Conservation (phyloP, 805 yeast species). For the Yarrowia sp. region DNA sequence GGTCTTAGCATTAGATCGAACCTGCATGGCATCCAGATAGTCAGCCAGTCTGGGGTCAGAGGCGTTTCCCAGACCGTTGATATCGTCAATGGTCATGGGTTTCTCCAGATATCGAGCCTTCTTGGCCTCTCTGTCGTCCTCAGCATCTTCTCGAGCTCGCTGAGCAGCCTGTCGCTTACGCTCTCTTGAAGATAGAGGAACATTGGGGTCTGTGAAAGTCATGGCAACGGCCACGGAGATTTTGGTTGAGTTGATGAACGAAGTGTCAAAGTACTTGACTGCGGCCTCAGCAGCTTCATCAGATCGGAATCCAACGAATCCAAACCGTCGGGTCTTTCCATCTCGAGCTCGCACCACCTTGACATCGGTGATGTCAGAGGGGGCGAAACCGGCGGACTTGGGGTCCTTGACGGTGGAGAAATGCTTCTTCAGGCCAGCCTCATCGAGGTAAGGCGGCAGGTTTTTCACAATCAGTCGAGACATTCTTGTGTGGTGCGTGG, state of each 20-base stretch:
- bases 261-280: conserved; percentile 72
- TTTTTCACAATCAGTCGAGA: conserved; percentile 94
- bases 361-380: conserved; percentile 83
- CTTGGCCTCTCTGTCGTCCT: conserved; percentile 25
- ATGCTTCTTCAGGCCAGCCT: conserved; percentile 71
- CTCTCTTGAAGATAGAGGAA: conserved; percentile 46
- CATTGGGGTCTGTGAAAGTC: conserved; percentile 81
- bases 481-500: conserved; percentile 42
- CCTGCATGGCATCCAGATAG: conserved; percentile 82
- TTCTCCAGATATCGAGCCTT: conserved; percentile 45
- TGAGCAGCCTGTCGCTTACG: conserved; percentile 49
- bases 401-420: conserved; percentile 54
- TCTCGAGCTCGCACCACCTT: conserved; percentile 78
- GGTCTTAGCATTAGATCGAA: conserved; percentile 69
- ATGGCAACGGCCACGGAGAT: conserved; percentile 84
- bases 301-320: conserved; percentile 86
- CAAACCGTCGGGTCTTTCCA: conserved; percentile 92
- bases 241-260: conserved; percentile 83
- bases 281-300: conserved; percentile 78
- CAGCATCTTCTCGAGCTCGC: conserved; percentile 46
- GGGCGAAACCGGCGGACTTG: conserved; percentile 41
- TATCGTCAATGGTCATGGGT: conserved; percentile 50
- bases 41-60: conserved; percentile 65
- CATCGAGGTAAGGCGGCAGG: conserved; percentile 77
- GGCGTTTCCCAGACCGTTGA: conserved; percentile 39